Evolutionary conservation across 768 basidiomycete species (phyloP), one percentile per base, ranked within the genome.

Genomic region (Cyclocybe aegerita): DNA sequence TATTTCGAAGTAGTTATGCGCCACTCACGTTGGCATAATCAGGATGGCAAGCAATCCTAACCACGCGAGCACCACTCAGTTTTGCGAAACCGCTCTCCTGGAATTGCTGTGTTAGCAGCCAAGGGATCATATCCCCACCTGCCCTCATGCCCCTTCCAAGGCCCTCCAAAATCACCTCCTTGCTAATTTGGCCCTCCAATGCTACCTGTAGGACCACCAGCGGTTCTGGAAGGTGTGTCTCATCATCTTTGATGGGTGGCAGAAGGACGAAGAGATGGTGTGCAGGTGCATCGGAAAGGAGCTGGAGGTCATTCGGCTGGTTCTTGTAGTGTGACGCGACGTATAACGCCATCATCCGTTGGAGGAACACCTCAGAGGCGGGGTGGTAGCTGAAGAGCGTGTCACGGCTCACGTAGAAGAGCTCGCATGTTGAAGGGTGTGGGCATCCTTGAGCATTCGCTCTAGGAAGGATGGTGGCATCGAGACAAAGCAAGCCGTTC

Each of bases 261-360:
- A 98, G 76, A 0, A 99, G 81, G 1, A 99, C 97, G 57, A 98
- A 99, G 10, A 99, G 79, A 60, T 95, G 92, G 64, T 98, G 96
- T 0, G 93, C 95, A 0, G 97, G 97, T 0, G 97, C 97, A 60
- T 99, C 97, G 9, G 89, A 91, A 67, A 98, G 82, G 45, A 99
- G 80, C 67, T 98, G 96, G n/a, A 99, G 78, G 65, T 99, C 97
- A 65, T 99, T 98, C 14, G 97, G 97, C 63, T 95, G 92, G 68
- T 98, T 99, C 71, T 99, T 99, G 76, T 99, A 99, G 66, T 99
- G 97, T 44, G 88, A 90, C 1, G 97, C 92, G 45, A 98, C 96
- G 68, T 98, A 99, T 1, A 98, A 78, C 12, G 92, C 87, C 94
- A 98, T 97, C 88, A 98, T 94, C 33, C 95, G 83, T 69, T 99